These are phyloP conservation scores for Apiospora hydei DNA, from an alignment of 2,329 filamentous ascomycete species.

Conservation along the genomic window DNA sequence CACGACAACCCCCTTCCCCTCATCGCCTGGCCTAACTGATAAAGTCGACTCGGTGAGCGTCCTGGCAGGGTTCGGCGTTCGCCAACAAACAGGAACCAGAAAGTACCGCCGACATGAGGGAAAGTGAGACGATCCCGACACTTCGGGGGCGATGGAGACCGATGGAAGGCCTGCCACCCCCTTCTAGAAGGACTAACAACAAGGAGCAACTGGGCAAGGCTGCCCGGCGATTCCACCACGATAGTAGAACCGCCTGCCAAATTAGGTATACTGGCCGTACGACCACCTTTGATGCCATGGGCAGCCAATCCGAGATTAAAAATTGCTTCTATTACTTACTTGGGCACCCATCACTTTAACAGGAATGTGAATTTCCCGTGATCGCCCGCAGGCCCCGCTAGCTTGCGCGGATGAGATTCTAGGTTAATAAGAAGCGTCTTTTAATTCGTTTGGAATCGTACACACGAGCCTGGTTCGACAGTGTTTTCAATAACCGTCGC, in stretches of 20 bases:
- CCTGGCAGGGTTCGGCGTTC: slow-evolving; percentile 7
- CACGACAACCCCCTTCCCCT: background rate
- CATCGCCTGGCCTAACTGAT: background rate
- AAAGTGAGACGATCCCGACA: slow-evolving; percentile 16
- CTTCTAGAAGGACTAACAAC: slow-evolving; percentile 5
- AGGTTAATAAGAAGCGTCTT: slow-evolving; percentile 1
- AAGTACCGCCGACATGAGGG: slow-evolving; percentile 3
- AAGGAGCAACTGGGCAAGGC: background rate
- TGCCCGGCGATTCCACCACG: slow-evolving; percentile 1
- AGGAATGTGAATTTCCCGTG: background rate
- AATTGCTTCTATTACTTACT: background rate
- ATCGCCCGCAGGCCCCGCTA: slow-evolving; percentile 10
- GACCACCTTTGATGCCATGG: background rate
- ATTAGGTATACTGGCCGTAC: slow-evolving; percentile 6
- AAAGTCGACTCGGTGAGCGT: slow-evolving; percentile 18
- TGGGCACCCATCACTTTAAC: background rate
- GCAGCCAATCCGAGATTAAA: background rate
- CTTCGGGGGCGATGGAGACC: slow-evolving; percentile 16
- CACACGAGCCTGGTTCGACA: background rate
- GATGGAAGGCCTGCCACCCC: slow-evolving; percentile 11
- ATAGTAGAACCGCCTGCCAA: background rate
- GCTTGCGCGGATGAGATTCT: slow-evolving; percentile 11
- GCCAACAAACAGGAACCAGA: background rate
- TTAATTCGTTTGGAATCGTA: background rate
- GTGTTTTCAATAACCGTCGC: background rate